Evolutionary conservation across 1,139 yeast species (phyloP).

Genomic region (Blastobotrys niveus): DNA sequence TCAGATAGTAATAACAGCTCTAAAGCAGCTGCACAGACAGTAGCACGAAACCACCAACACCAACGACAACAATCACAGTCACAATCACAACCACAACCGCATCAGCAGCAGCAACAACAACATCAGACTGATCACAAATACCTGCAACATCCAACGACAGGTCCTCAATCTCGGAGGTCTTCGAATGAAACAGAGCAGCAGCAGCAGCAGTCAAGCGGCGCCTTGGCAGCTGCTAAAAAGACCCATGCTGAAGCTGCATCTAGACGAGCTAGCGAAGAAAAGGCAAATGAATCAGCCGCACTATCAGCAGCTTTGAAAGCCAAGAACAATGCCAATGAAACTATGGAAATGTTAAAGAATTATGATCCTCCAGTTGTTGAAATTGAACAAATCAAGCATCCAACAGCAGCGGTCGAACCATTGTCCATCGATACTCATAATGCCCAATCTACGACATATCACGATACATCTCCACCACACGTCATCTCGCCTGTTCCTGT

Average conservation of each 20-base stretch:
- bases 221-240: conserved; percentile 8
- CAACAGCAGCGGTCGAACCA: too few relatives aligned
- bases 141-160: background rate
- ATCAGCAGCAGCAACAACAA: background rate
- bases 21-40: background rate
- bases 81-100: background rate
- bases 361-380: too few relatives aligned
- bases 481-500: too few relatives aligned
- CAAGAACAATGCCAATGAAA: background rate
- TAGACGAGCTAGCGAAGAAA: background rate
- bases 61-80: background rate
- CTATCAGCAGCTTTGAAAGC: conserved; percentile 9
- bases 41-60: background rate
- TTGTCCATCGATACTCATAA: too few relatives aligned
- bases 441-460: too few relatives aligned
- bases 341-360: background rate
- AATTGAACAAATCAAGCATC: too few relatives aligned
- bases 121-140: background rate
- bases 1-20: background rate
- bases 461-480: too few relatives aligned
- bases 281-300: background rate
- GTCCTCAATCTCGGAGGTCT: background rate
- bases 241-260: background rate
- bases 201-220: background rate
- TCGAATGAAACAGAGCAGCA: background rate